Percentiles rank a stretch among this genome's conserved stretches.
Conservation (phyloP, 2,329 filamentous ascomycete genomes). For the Claviceps purpurea region DNA sequence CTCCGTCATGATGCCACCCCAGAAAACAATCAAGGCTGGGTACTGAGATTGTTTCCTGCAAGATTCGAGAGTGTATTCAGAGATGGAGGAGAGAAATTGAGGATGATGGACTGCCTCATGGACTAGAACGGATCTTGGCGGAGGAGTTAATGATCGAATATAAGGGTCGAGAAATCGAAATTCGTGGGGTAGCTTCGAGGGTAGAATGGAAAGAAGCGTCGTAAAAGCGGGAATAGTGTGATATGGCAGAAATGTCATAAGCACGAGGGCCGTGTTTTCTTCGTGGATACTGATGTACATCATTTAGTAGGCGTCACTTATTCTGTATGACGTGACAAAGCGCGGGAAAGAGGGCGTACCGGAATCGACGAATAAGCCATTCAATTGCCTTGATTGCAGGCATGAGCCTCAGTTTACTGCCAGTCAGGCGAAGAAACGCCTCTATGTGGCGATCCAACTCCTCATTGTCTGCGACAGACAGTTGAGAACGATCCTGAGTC, state of each 20-base stretch:
- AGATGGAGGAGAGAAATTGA: slow-evolving; percentile 62
- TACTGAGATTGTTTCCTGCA: slow-evolving; percentile 62
- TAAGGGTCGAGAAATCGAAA: slow-evolving; percentile 84
- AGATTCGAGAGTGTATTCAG: slow-evolving; percentile 63
- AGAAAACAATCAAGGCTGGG: slow-evolving; percentile 70
- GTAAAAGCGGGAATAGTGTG: slow-evolving; percentile 76
- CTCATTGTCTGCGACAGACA: slow-evolving; percentile 69
- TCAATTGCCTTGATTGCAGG: slow-evolving; percentile 85
- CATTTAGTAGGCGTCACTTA: slow-evolving; percentile 2
- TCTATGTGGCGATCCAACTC: slow-evolving; percentile 68
- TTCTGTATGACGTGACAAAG: not conserved
- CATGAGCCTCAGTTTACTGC: slow-evolving; percentile 64
- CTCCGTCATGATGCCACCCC: slow-evolving; percentile 80
- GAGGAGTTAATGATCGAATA: slow-evolving; percentile 59
- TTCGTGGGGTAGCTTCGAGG: slow-evolving; percentile 55
- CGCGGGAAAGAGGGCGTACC: slow-evolving; percentile 34
- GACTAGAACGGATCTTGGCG: slow-evolving; percentile 69
- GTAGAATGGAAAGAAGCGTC: slow-evolving; percentile 76
- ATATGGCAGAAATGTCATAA: slow-evolving; percentile 86
- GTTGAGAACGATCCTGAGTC: slow-evolving; percentile 70
- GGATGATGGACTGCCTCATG: slow-evolving; percentile 70
- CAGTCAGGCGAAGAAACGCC: slow-evolving; percentile 68
- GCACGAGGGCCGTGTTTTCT: slow-evolving; percentile 64
- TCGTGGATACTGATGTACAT: slow-evolving; percentile 60
- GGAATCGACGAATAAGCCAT: slow-evolving; percentile 86